phyloP scores from a whole-genome alignment of 176 grass and related monocot genomes.

The Carex littledalei region DNA sequence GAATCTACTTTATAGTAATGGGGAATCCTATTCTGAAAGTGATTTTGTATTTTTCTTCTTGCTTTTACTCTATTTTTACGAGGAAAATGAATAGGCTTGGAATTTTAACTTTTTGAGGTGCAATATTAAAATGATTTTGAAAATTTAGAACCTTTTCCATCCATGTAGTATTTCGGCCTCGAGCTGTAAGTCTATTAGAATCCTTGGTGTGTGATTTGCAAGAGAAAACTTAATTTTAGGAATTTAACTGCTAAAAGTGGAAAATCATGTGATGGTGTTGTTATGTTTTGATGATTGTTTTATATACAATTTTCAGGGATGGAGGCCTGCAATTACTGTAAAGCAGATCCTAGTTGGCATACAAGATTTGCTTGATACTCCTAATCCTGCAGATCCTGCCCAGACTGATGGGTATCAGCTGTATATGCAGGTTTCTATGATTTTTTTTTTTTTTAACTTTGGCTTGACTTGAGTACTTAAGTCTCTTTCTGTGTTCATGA shows the following conservation, averaged over 20 bases:
- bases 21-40: not conserved
- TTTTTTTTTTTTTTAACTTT: not conserved
- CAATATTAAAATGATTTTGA: not conserved
- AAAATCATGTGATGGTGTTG: not conserved
- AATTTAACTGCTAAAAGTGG: not conserved
- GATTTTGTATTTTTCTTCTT: not conserved
- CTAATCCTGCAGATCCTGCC: constrained; percentile 77
- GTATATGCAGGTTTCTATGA: constrained; percentile 60
- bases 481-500: not conserved
- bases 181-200: not conserved
- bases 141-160: not conserved
- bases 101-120: not conserved
- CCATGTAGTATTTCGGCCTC: not conserved
- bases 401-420: constrained; percentile 81
- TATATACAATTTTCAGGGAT: constrained; percentile 44
- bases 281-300: constrained; percentile 3
- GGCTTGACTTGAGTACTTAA: not conserved
- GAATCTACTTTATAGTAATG: constrained; percentile 7
- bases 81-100: not conserved
- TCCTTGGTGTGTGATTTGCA: not conserved
- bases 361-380: constrained; percentile 85
- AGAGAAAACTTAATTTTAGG: not conserved
- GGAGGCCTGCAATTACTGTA: constrained; percentile 81
- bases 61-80: not conserved
- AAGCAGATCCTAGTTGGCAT: constrained; percentile 90